phyloP scores from a whole-genome alignment of 352 stramenopile species.

The Phytophthora aleatoria region DNA sequence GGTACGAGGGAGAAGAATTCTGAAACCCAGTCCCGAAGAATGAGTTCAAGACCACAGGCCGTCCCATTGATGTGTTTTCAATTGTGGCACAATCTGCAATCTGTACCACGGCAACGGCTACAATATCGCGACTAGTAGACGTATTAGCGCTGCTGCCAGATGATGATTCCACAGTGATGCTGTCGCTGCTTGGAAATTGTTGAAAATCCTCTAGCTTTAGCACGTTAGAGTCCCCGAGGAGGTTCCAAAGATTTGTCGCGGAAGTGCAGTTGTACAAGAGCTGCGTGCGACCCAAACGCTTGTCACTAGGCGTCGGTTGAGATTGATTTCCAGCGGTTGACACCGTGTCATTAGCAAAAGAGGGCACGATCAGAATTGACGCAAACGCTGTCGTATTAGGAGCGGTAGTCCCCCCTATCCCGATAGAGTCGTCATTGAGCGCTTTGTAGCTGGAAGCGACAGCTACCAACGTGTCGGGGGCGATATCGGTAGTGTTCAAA shows the following conservation, averaged over 20 bases:
- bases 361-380: not conserved
- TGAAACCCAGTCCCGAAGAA: not conserved
- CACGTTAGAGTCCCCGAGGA: conserved; percentile 3
- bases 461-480: conserved; percentile 4
- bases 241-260: conserved; percentile 8
- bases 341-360: not conserved
- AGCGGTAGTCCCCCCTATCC: not conserved
- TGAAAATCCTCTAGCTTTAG: conserved; percentile 5
- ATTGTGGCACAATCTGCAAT: not conserved
- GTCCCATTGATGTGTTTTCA: not conserved
- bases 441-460: conserved; percentile 8
- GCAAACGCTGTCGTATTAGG: not conserved
- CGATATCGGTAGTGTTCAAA: not conserved
- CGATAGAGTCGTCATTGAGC: conserved; percentile 2
- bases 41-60: not conserved
- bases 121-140: not conserved
- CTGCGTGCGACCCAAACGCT: not conserved
- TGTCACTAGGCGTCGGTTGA: not conserved
- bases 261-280: conserved; percentile 24
- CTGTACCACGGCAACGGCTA: not conserved
- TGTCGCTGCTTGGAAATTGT: not conserved
- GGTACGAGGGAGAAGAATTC: not conserved
- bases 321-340: not conserved
- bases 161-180: not conserved
- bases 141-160: not conserved